Base-by-base conservation (phyloP, 2,329 filamentous ascomycete genomes). In the Taxawa tesnikishii region DNA sequence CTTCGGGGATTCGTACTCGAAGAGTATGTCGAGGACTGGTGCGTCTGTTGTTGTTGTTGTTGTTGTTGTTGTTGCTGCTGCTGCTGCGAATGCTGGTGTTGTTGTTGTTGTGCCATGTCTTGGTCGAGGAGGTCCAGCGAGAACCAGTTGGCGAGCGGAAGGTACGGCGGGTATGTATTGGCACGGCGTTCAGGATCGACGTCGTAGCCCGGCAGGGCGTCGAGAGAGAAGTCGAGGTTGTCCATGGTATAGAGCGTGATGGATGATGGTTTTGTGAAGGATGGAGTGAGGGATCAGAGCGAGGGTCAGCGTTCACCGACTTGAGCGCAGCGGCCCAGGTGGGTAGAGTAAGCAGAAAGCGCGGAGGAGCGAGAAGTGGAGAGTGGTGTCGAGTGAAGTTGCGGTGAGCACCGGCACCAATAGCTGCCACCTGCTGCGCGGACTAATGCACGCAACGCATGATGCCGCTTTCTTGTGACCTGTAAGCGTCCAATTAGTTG, bases 21-120 rank as follows among this genome's bases (percentile, higher is more conserved):
- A 24, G 26, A 26, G 19, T 16, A 31, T 29, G 18, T 28, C 21
- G 15, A 29, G n/a, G 17, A n/a, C 3, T 23, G 19, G 19, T 23
- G 19, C 19, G 19, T n/a, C 19, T 23, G 19, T n/a, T 23, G 19
- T n/a, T 14, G 26, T 13, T 15, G 23, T 17, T 17, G 42, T n/a
- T n/a, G n/a, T n/a, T n/a, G n/a, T n/a, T n/a, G n/a, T n/a, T n/a
- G n/a, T n/a, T n/a, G 36, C 37, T 42, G 32, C 42, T 51, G 41
- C 45, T 51, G 34, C 38, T 48, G 37, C 46, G 51, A 32, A 44
- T 33, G 30, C 10, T 34, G 15, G 4, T 14, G 16, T 26, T 39
- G 30, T 21, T 39, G 29, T 13, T 39, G 27, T 25, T 37, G 32
- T 14, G 30, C 28, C 15, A 37, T 16, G 15, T 40, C 33, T 14